A percentile compares a stretch with the other conserved stretches of the same genome.
Conservation (phyloP, 2,329 filamentous ascomycete species). For the Cladophialophora carrionii region DNA sequence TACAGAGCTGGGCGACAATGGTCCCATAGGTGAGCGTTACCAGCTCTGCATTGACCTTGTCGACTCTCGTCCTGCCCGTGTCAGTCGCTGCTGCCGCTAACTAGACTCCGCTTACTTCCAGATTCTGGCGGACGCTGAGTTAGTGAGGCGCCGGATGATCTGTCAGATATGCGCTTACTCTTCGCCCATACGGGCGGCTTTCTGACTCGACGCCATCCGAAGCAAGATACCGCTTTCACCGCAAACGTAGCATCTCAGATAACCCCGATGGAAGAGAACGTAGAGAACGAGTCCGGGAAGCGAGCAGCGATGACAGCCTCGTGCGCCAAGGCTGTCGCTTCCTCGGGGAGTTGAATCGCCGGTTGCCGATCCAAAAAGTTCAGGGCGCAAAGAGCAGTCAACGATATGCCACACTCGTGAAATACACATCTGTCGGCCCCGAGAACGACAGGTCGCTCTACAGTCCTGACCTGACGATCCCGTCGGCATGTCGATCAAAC, state of each 20-base stretch:
- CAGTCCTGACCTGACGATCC: conserved; percentile 5
- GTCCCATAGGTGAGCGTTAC: conserved; percentile 98
- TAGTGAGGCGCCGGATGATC: neutral
- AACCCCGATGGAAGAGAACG: neutral
- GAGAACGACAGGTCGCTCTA: neutral
- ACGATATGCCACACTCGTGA: neutral
- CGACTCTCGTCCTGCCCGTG: conserved; percentile 75
- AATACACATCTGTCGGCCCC: neutral
- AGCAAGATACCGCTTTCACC: neutral
- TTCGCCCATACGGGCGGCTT: conserved; percentile 72
- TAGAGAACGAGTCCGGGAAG: neutral
- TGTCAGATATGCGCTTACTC: conserved; percentile 61
- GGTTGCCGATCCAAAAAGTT: conserved; percentile 20
- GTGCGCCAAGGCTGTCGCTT: conserved; percentile 8
- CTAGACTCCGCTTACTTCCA: conserved; percentile 76
- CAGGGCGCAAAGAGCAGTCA: neutral
- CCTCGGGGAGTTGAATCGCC: conserved; percentile 13
- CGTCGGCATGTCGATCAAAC: conserved; percentile 79
- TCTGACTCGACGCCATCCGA: conserved; percentile 50
- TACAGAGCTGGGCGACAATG: conserved; percentile 93
- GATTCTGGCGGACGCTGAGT: conserved; percentile 60
- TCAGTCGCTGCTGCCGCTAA: conserved; percentile 17
- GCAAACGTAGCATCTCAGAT: conserved; percentile 19
- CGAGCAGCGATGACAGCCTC: neutral
- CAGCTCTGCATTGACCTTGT: conserved; percentile 97